These are phyloP conservation scores for Volvox carteri DNA, from an alignment of 163 green algal genomes.

Conservation along the genomic window DNA sequence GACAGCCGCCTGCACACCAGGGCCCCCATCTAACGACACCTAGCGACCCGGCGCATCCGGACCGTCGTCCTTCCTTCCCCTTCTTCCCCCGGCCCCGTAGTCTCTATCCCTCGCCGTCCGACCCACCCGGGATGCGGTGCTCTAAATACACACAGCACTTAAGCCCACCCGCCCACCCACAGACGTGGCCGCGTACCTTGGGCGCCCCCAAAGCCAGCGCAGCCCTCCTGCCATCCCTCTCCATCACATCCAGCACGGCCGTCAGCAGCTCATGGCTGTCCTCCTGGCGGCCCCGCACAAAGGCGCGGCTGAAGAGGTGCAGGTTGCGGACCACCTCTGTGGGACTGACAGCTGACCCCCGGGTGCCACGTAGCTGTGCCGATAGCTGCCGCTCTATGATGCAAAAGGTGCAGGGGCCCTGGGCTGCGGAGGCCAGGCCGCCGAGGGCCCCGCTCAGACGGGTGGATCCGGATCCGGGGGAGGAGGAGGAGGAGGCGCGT, in stretches of 20 bases:
- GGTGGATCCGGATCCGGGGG: too few relatives aligned
- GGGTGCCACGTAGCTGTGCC: slow-evolving; percentile 11
- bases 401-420: slow-evolving; percentile 32
- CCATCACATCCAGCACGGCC: slow-evolving; percentile 48
- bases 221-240: slow-evolving; percentile 39
- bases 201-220: slow-evolving; percentile 25
- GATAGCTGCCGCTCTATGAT: slow-evolving; percentile 38
- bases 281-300: slow-evolving; percentile 37
- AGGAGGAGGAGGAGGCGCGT: not conserved
- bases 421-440: not conserved
- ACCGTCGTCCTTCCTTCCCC: too few relatives aligned
- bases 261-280: slow-evolving; percentile 55
- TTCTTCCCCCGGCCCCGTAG: too few relatives aligned
- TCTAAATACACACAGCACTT: too few relatives aligned
- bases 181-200: not conserved
- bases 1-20: too few relatives aligned
- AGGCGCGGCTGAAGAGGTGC: slow-evolving; percentile 31
- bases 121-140: too few relatives aligned
- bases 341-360: slow-evolving; percentile 11
- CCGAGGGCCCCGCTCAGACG: not conserved
- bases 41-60: too few relatives aligned
- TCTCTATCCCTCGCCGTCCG: too few relatives aligned
- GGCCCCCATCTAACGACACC: too few relatives aligned
- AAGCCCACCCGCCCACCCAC: not conserved
- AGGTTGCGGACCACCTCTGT: slow-evolving; percentile 30